A percentile compares a stretch with the other conserved stretches of the same genome.
Conservation (phyloP, 1,284 basidiomycete genomes). For the Fistulina hepatica region DNA sequence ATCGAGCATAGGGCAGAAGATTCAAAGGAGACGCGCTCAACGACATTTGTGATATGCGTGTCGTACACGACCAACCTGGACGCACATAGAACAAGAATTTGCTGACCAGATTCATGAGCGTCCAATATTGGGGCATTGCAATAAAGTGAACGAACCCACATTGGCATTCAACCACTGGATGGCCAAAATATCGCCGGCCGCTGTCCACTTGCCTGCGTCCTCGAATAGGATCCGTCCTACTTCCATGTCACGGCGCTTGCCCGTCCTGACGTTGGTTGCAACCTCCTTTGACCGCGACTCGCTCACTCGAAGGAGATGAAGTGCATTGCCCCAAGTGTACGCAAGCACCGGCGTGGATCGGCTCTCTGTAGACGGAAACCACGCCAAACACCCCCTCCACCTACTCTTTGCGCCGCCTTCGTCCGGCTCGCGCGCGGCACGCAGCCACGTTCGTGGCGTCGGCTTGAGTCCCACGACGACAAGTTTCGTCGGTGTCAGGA, state of each 20-base stretch:
- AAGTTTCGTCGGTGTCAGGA: constrained; percentile 85
- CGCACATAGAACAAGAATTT: constrained; percentile 50
- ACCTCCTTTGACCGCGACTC: constrained; percentile 48
- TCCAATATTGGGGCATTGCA: constrained; percentile 3
- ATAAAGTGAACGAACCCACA: constrained; percentile 42
- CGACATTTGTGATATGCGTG: constrained; percentile 36
- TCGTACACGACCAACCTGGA: constrained; percentile 64
- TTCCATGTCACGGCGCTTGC: constrained; percentile 47
- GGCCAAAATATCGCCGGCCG: constrained; percentile 48
- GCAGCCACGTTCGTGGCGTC: constrained; percentile 86
- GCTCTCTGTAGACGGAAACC: constrained; percentile 54
- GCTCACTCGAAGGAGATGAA: constrained; percentile 56
- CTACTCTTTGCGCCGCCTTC: constrained; percentile 35
- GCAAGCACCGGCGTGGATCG: constrained; percentile 51
- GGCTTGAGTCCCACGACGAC: constrained; percentile 93
- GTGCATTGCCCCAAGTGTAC: constrained; percentile 69
- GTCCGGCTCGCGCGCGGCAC: constrained; percentile 51
- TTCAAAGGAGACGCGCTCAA: constrained; percentile 53
- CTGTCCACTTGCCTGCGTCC: constrained; percentile 42
- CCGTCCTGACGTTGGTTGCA: constrained; percentile 43
- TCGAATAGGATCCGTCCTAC: constrained; percentile 54
- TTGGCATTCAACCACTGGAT: constrained; percentile 67
- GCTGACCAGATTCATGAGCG: constrained; percentile 30
- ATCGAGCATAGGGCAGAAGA: constrained; percentile 44
- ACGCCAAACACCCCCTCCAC: constrained; percentile 57